Evolutionary conservation across 441 rosid genomes (phyloP).

Genomic region (Corymbia calophylla): DNA sequence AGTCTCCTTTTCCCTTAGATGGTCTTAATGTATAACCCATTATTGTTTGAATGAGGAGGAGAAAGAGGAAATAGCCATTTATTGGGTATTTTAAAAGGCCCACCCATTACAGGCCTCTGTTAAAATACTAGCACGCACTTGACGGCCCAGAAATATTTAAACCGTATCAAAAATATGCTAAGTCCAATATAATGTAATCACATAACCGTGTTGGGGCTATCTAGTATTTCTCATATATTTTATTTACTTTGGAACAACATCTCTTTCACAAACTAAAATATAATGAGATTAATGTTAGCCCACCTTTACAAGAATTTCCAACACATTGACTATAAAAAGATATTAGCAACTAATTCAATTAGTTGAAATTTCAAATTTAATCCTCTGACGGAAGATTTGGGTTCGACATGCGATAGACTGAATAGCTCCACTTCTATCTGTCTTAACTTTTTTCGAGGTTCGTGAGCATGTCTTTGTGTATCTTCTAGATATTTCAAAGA

Average conservation of each 20-base stretch:
- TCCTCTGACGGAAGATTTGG: not conserved
- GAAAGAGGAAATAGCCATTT: not conserved
- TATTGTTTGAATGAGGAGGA: not conserved
- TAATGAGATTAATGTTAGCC: too few relatives aligned
- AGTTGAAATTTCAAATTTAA: not conserved
- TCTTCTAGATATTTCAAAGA: not conserved
- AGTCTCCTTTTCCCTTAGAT: not conserved
- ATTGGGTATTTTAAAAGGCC: not conserved
- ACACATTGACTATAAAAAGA: not conserved
- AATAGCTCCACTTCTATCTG: not conserved
- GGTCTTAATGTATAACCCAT: not conserved
- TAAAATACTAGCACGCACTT: not conserved
- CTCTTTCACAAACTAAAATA: too few relatives aligned
- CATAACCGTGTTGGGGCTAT: too few relatives aligned
- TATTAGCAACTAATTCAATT: not conserved
- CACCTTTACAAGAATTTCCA: not conserved
- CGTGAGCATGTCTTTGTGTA: not conserved
- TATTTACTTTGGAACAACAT: too few relatives aligned
- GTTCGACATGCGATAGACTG: not conserved
- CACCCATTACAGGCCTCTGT: not conserved
- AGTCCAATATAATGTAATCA: not conserved
- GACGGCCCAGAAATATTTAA: not conserved
- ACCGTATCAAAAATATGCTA: not conserved
- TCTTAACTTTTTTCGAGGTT: not conserved
- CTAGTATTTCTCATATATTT: too few relatives aligned